Base-by-base conservation (phyloP, 2,329 filamentous ascomycete genomes). In the Fusarium sp. region DNA sequence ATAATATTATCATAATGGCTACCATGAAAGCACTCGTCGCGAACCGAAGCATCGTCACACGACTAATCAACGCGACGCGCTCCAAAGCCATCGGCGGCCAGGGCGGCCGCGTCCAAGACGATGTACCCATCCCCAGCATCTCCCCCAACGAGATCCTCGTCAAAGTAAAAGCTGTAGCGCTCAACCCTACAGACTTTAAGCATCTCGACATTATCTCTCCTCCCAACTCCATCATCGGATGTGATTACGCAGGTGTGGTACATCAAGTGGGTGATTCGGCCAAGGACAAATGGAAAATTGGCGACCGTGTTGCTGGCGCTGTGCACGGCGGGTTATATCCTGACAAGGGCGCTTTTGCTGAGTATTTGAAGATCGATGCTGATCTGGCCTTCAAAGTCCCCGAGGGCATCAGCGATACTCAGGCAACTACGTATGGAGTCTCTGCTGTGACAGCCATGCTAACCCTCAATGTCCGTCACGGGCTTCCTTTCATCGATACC, bases 321-420 rank as follows among this genome's bases (percentile, higher is more conserved):
- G 47, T 50, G 0, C 47, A 50, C 3, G 47, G 47, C 0, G 47
- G 47, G 6, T 5, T 50, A 2, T 50, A 50, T 20, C 47, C 47
- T 50, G 47, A 50, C 6, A 50, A 11, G 3, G 47, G 47, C 6
- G n/a, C 47, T 3, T 50, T 50, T 1, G 47, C 47, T 0, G 47
- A 50, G n/a, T 50, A 50, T 5, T 24, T 50, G 9, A 50, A 50
- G 47, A 20, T 24, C 1, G 47, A 33, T 11, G 16, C 47, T 2
- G 47, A 50, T 24, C 30, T 50, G 16, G n/a, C n/a, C 0, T 50
- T 9, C 3, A 50, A 33, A 33, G 30, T 50, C 2, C 47, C 47
- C 0, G 16, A 20, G 0, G 3, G 2, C 3, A 33, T 50, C 9
- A 33, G 47, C 1, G 47, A 50, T 33, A 33, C n/a, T 11, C 11